These are phyloP conservation scores for Mucor velutinosus DNA, from an alignment of 371 early-diverging fungal species.

Conservation along the genomic window DNA sequence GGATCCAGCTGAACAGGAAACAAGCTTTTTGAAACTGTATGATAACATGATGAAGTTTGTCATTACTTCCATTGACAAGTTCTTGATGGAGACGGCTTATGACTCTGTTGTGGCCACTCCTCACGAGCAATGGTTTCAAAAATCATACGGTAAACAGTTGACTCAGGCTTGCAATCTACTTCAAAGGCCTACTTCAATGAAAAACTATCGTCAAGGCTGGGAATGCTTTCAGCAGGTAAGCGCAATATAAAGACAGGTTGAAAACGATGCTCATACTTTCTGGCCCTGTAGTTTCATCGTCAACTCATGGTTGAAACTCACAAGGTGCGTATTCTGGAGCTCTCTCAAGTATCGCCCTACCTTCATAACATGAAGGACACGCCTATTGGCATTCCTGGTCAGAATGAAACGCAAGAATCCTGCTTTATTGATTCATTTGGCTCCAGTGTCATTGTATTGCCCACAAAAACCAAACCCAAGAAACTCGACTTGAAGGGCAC, in stretches of 20 bases:
- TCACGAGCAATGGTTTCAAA: slow-evolving; percentile 73
- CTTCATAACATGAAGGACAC: slow-evolving; percentile 54
- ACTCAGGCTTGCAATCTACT: slow-evolving; percentile 51
- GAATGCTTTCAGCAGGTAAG: slow-evolving; percentile 59
- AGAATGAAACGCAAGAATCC: slow-evolving; percentile 22
- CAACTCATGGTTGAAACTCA: slow-evolving; percentile 64
- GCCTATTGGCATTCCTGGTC: slow-evolving; percentile 69
- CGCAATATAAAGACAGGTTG: not conserved
- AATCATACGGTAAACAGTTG: slow-evolving; percentile 58
- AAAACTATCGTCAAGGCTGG: slow-evolving; percentile 61
- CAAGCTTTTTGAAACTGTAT: slow-evolving; percentile 57
- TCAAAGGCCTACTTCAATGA: slow-evolving; percentile 52
- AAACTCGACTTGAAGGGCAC: slow-evolving; percentile 73
- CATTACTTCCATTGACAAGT: slow-evolving; percentile 55
- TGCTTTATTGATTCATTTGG: slow-evolving; percentile 63
- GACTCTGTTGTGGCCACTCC: slow-evolving; percentile 43
- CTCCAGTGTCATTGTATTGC: slow-evolving; percentile 63
- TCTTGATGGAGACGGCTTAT: slow-evolving; percentile 43
- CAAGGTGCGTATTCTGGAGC: slow-evolving; percentile 55
- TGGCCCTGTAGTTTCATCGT: slow-evolving; percentile 38
- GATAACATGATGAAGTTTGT: slow-evolving; percentile 63
- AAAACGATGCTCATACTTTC: not conserved
- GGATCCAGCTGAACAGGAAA: slow-evolving; percentile 42
- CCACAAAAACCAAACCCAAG: slow-evolving; percentile 92
- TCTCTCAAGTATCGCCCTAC: slow-evolving; percentile 68